phyloP scores from a whole-genome alignment of 768 basidiomycete genomes.

The Lentinula sp. region DNA sequence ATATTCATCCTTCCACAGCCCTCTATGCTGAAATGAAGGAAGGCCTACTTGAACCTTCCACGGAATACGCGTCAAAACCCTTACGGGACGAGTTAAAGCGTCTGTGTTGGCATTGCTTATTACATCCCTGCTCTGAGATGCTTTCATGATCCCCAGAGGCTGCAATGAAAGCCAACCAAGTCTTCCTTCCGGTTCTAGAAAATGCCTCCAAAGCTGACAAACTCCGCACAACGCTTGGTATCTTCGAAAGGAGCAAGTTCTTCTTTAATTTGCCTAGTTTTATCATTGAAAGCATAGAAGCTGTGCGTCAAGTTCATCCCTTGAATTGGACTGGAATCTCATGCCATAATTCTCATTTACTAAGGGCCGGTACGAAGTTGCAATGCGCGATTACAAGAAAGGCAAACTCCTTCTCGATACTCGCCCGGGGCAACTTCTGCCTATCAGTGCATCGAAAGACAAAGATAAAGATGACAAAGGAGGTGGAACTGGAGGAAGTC shows the following conservation, averaged over 20 bases:
- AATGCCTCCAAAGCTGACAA: constrained; percentile 93
- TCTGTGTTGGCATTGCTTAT: constrained; percentile 25
- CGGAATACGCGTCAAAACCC: constrained; percentile 79
- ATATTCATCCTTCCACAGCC: constrained; percentile 37
- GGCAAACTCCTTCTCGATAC: constrained; percentile 88
- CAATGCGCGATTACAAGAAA: constrained; percentile 94
- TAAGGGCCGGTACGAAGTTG: constrained; percentile 94
- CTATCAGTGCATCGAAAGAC: constrained; percentile 59
- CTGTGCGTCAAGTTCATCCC: constrained; percentile 36
- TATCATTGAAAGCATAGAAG: constrained; percentile 83
- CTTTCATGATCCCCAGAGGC: constrained; percentile 48
- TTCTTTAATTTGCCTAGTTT: constrained; percentile 97
- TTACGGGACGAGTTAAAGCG: constrained; percentile 83
- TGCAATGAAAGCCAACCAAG: constrained; percentile 90
- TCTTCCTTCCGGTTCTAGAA: constrained; percentile 93
- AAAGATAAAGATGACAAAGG: constrained; percentile 1
- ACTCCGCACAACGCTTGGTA: constrained; percentile 84
- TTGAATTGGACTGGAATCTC: not conserved
- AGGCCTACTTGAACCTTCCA: constrained; percentile 67
- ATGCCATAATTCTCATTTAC: not conserved
- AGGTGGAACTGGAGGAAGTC: constrained; percentile 26
- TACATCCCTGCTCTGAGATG: not conserved
- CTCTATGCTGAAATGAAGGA: constrained; percentile 92
- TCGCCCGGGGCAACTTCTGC: constrained; percentile 79
- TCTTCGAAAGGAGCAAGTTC: constrained; percentile 96